A percentile compares a stretch with the other conserved stretches of the same genome.
Conservation (phyloP, 176 grass and related monocot species). For the Triticum monococcum region DNA sequence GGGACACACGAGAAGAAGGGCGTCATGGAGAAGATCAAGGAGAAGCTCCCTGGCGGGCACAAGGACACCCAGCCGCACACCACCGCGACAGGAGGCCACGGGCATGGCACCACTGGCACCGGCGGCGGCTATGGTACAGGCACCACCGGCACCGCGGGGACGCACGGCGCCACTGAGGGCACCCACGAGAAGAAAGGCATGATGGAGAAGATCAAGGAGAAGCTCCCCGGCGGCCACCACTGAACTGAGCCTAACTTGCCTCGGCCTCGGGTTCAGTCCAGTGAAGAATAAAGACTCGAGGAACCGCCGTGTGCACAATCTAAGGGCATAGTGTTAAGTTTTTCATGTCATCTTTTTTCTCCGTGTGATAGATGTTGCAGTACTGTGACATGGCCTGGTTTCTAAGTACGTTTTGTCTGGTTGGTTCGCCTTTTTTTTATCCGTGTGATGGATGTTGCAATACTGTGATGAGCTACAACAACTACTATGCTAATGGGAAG, state of each 20-base stretch:
- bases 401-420: not conserved
- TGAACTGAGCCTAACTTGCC: not conserved
- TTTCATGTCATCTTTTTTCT: not conserved
- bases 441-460: no score
- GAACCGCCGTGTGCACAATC: not conserved
- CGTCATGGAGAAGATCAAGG: not conserved
- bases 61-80: constrained; percentile 12
- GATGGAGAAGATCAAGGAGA: constrained; percentile 75
- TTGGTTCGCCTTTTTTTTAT: no score
- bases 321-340: not conserved
- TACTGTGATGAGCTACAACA: no score
- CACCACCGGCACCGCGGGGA: not conserved
- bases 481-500: no score
- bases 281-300: not conserved
- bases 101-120: no score
- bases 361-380: not conserved
- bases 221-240: constrained; percentile 52
- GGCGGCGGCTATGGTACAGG: no score
- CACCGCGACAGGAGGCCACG: no score
- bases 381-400: not conserved
- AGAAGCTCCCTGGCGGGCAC: constrained; percentile 3
- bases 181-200: constrained; percentile 58
- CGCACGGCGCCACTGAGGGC: not conserved
- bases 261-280: not conserved
- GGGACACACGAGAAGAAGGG: not conserved